These are phyloP conservation scores for Rhodotorula sp. DNA, from an alignment of 1,284 basidiomycete genomes.

Conservation along the genomic window DNA sequence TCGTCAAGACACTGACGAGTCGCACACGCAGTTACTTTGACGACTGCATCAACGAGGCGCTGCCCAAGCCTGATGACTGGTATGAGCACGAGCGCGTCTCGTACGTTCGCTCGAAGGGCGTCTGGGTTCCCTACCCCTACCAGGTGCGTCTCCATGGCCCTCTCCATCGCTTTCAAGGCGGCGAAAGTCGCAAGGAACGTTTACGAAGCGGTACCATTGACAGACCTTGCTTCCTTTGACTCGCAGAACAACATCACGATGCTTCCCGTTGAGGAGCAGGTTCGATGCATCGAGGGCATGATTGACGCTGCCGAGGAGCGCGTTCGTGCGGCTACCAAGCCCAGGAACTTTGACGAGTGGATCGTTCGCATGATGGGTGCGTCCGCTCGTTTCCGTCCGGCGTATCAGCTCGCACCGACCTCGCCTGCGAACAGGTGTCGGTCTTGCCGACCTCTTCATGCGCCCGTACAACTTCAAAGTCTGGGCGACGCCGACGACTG, in stretches of 20 bases:
- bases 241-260: slow-evolving; percentile 57
- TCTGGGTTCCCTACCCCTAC: slow-evolving; percentile 55
- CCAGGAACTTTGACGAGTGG: slow-evolving; percentile 55
- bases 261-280: slow-evolving; percentile 55
- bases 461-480: slow-evolving; percentile 59
- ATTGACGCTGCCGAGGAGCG: slow-evolving; percentile 50
- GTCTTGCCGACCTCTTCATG: slow-evolving; percentile 58
- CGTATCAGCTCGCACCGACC: too few relatives aligned
- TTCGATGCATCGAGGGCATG: slow-evolving; percentile 56
- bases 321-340: slow-evolving; percentile 48
- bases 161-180: too few relatives aligned
- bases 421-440: slow-evolving; percentile 37
- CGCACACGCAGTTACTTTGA: slow-evolving; percentile 52
- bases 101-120: slow-evolving; percentile 54
- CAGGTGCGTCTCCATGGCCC: slow-evolving; percentile 33
- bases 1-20: background rate
- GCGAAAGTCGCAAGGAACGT: background rate
- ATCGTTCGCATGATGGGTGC: slow-evolving; percentile 56
- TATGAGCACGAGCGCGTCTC: slow-evolving; percentile 57
- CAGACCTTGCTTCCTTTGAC: background rate
- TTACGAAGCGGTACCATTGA: too few relatives aligned
- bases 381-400: background rate
- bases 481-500: slow-evolving; percentile 56
- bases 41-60: slow-evolving; percentile 54
- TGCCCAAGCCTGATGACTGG: slow-evolving; percentile 55